These are phyloP conservation scores for Mortierella sp. DNA, from an alignment of 371 early-diverging fungal genomes.

Conservation along the genomic window DNA sequence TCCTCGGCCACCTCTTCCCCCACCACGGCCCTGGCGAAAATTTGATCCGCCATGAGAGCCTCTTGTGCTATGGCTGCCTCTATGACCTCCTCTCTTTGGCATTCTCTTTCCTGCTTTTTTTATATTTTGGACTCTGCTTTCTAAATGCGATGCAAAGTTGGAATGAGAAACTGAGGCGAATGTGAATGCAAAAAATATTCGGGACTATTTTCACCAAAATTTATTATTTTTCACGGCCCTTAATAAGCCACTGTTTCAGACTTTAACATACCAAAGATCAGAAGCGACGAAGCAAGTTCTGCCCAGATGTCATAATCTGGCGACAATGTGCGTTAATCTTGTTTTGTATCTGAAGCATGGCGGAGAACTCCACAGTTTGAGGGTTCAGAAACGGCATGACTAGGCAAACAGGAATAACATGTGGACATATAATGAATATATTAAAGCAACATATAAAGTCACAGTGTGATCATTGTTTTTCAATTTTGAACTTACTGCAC, in stretches of 20 bases:
- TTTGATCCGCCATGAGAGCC: not conserved
- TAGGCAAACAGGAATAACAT: constrained; percentile 10
- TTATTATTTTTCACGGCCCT: no score
- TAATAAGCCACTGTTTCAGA: no score
- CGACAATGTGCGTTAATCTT: constrained; percentile 62
- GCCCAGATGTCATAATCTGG: not conserved
- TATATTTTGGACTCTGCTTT: not conserved
- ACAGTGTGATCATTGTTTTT: not conserved
- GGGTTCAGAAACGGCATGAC: constrained; percentile 71
- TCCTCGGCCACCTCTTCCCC: constrained; percentile 8
- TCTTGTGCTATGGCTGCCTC: constrained; percentile 2
- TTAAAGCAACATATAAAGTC: no score
- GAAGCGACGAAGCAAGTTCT: not conserved
- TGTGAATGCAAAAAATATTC: no score
- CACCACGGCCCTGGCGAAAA: not conserved
- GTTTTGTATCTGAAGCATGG: constrained; percentile 69
- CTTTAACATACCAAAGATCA: no score
- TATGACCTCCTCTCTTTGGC: constrained; percentile 14
- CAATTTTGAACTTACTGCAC: constrained; percentile 39
- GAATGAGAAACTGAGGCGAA: not conserved
- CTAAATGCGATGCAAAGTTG: not conserved
- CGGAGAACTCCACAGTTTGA: constrained; percentile 76
- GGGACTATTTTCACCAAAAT: no score
- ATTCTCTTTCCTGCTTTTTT: constrained; percentile 8
- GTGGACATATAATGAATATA: not conserved